phyloP scores from a whole-genome alignment of 345 rosid genomes.

The Lepidium africanum region DNA sequence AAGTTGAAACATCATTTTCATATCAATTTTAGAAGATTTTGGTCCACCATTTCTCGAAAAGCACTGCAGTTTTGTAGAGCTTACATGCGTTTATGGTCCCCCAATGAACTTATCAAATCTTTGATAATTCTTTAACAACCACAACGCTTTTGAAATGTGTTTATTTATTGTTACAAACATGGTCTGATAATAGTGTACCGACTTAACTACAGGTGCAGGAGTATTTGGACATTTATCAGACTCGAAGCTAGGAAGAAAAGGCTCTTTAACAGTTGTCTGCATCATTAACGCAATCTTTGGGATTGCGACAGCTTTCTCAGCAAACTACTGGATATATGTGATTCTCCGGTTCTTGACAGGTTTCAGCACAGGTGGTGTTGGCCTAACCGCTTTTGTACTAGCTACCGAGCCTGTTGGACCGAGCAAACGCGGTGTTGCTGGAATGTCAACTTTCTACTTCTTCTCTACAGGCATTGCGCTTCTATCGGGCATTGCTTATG shows the following conservation, averaged over 20 bases:
- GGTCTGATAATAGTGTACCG: neutral
- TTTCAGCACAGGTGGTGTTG: conserved; percentile 91
- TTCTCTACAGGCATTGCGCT: conserved; percentile 72
- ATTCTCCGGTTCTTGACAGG: conserved; percentile 71
- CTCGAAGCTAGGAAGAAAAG: conserved; percentile 85
- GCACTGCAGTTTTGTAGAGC: neutral
- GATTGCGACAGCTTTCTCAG: conserved; percentile 62
- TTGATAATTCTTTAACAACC: neutral
- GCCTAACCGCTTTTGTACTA: conserved; percentile 75
- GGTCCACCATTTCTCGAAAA: conserved; percentile 12
- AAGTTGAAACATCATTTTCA: conserved; percentile 7
- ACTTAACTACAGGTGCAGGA: conserved; percentile 64
- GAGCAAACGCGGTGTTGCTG: conserved; percentile 70
- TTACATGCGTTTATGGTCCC: neutral
- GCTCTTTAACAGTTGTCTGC: conserved; percentile 72
- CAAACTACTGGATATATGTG: conserved; percentile 59
- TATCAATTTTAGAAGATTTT: neutral
- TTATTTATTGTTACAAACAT: conserved; percentile 2
- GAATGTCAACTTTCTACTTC: conserved; percentile 97
- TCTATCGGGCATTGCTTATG: conserved; percentile 61
- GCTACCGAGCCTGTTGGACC: conserved; percentile 90
- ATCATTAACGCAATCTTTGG: conserved; percentile 67
- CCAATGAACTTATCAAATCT: neutral
- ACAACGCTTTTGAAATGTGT: neutral
- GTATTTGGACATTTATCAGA: conserved; percentile 89